A percentile compares a stretch with the other conserved stretches of the same genome.
phyloP scores from a whole-genome alignment of 2,329 filamentous ascomycete genomes.

The Pseudogymnoascus sp. region DNA sequence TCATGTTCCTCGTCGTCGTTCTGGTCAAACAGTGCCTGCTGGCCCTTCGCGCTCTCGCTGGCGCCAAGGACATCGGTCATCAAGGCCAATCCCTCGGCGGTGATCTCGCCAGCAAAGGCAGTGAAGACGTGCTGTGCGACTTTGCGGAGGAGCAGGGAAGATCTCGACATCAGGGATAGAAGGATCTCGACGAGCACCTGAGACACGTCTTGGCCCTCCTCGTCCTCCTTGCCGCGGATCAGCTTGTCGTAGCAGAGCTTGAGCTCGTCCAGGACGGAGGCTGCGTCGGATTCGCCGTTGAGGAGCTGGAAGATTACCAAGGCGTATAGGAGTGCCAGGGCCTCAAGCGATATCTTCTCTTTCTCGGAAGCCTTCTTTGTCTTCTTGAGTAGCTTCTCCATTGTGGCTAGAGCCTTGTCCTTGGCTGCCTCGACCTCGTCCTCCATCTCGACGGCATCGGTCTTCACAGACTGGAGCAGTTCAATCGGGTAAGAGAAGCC shows the following conservation, averaged over 20 bases:
- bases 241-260: conserved; percentile 64
- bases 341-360: conserved; percentile 36
- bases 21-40: conserved; percentile 76
- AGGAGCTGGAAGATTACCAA: conserved; percentile 83
- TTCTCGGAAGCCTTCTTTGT: conserved; percentile 28
- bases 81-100: conserved; percentile 59
- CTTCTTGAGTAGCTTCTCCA: conserved; percentile 44
- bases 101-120: conserved; percentile 69
- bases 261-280: conserved; percentile 76
- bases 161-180: conserved; percentile 79
- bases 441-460: conserved; percentile 44
- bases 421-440: conserved; percentile 45
- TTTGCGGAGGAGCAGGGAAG: conserved; percentile 75
- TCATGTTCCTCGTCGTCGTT: conserved; percentile 50
- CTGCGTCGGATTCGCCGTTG: conserved; percentile 78
- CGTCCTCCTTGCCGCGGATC: conserved; percentile 38
- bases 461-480: conserved; percentile 19
- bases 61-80: conserved; percentile 62
- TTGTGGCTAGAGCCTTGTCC: conserved; percentile 42
- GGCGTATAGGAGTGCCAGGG: conserved; percentile 72
- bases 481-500: conserved; percentile 38
- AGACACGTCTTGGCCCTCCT: conserved; percentile 47
- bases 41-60: conserved; percentile 73
- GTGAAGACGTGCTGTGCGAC: conserved; percentile 84
- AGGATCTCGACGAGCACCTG: conserved; percentile 79